Evolutionary conservation across 2,329 filamentous ascomycete species (phyloP).

Genomic region (Diaporthe velutina): DNA sequence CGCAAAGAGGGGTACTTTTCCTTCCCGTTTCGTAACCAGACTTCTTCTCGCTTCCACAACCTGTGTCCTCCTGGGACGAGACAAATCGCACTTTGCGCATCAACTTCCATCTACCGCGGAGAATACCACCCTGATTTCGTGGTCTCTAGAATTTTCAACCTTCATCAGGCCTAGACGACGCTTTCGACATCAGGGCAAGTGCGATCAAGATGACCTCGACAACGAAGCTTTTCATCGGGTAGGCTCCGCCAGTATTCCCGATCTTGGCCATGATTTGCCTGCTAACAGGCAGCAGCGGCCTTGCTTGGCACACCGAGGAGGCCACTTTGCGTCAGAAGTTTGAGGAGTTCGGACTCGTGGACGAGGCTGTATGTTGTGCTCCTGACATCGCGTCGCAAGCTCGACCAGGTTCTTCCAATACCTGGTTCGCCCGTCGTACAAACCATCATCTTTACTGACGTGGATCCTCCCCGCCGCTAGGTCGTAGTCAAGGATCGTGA

Average conservation of each 20-base stretch:
- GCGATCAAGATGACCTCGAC: constrained; percentile 68
- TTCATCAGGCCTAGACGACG: constrained; percentile 35
- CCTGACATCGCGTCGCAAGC: background rate
- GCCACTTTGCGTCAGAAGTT: constrained; percentile 89
- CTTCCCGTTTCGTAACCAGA: constrained; percentile 23
- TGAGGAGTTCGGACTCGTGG: constrained; percentile 88
- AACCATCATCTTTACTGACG: constrained; percentile 5
- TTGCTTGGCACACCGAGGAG: constrained; percentile 98
- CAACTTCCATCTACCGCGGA: background rate
- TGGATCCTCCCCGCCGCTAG: constrained; percentile 59
- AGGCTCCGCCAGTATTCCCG: constrained; percentile 52
- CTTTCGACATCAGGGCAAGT: constrained; percentile 36
- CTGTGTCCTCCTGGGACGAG: constrained; percentile 4
- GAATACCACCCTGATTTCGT: constrained; percentile 3
- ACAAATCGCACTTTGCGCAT: constrained; percentile 1
- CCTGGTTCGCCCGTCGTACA: background rate
- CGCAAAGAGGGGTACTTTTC: constrained; percentile 33
- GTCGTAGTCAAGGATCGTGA: constrained; percentile 98
- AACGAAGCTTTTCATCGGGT: constrained; percentile 96
- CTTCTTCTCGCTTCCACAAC: constrained; percentile 14
- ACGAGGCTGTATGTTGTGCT: constrained; percentile 86
- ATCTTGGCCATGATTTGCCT: constrained; percentile 20
- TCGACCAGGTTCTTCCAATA: background rate
- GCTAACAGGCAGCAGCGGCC: constrained; percentile 73
- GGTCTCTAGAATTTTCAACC: constrained; percentile 15